Evolutionary conservation across 139 green algal genomes (phyloP), one percentile per base, ranked within the genome.

Genomic region (Pleodorina starrii): DNA sequence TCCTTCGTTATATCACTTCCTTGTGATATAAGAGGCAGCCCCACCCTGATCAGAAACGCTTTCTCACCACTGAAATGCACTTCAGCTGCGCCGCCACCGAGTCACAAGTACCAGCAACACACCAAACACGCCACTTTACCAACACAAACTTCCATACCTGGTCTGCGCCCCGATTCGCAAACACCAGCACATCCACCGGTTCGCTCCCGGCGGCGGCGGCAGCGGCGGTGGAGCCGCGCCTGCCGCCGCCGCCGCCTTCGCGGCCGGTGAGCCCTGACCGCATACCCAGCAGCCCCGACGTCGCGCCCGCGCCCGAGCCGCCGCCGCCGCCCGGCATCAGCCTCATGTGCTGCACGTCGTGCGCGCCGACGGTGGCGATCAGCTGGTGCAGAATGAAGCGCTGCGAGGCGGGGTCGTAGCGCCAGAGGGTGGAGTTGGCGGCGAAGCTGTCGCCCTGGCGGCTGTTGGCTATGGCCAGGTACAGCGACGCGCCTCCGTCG

Each of bases 131-230:
- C n/a, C n/a, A n/a, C n/a, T n/a, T n/a, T n/a, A n/a, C n/a, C n/a
- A n/a, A n/a, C n/a, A n/a, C n/a, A n/a, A n/a, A n/a, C n/a, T n/a
- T 29, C 25, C 11, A 1, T 27, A 75, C 40, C 57, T 86, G 12
- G 12, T 76, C 59, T 38, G 23, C 79, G 0, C 79, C 79, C 11
- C 79, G 79, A 40, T 86, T 86, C 16, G 59, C 79, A 19, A 86
- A 86, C 79, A 86, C 79, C 40, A 86, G 59, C 79, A 86, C 57
- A 32, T 86, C 79, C 79, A 60, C 59, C 9, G 17, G 32, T 2
- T 25, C 12, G 14, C 50, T 48, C 50, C 76, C 44, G 44, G 14
- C 46, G 43, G 23, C 29, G 27, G 2, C 32, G 44, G 3, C 10
- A 1, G 9, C 43, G 43, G 9, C 46, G 1, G 54, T 25, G 3